A percentile compares a stretch with the other conserved stretches of the same genome.
phyloP scores from a whole-genome alignment of 805 yeast species.

The Priceomyces castillae region DNA sequence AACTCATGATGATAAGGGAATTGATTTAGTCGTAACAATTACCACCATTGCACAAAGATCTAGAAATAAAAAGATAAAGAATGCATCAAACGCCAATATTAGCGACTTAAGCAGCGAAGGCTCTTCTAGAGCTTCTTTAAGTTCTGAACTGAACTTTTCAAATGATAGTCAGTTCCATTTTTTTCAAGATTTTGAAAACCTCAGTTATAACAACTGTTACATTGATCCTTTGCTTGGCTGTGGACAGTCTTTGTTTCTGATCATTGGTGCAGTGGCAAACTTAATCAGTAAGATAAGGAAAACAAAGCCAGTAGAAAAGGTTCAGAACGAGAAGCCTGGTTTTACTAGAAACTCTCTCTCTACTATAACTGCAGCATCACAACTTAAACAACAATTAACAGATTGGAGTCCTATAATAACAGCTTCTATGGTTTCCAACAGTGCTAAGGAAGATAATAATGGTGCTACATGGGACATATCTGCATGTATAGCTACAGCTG shows the following conservation, averaged over 20 bases:
- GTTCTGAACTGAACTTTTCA: slow-evolving; percentile 22
- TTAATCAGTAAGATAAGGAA: slow-evolving; percentile 50
- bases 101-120: slow-evolving; percentile 5
- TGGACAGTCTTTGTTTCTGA: slow-evolving; percentile 60
- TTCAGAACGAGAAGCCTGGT: slow-evolving; percentile 10
- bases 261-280: slow-evolving; percentile 62
- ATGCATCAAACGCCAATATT: slow-evolving; percentile 5
- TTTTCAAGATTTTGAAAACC: slow-evolving; percentile 40
- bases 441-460: slow-evolving; percentile 21
- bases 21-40: slow-evolving; percentile 41
- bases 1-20: slow-evolving; percentile 42
- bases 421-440: slow-evolving; percentile 22
- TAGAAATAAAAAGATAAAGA: slow-evolving; percentile 13
- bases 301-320: slow-evolving; percentile 11
- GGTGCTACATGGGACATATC: slow-evolving; percentile 55
- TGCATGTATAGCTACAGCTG: slow-evolving; percentile 66
- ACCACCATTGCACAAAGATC: slow-evolving; percentile 29
- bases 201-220: slow-evolving; percentile 32
- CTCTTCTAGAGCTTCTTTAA: slow-evolving; percentile 19
- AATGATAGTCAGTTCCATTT: slow-evolving; percentile 21
- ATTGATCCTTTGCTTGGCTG: slow-evolving; percentile 69
- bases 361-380: slow-evolving; percentile 54
- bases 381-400: slow-evolving; percentile 49
- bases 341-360: slow-evolving; percentile 37
- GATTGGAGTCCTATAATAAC: slow-evolving; percentile 55